Base-by-base conservation (phyloP, 768 basidiomycete genomes). In the Tylopilus balloui region DNA sequence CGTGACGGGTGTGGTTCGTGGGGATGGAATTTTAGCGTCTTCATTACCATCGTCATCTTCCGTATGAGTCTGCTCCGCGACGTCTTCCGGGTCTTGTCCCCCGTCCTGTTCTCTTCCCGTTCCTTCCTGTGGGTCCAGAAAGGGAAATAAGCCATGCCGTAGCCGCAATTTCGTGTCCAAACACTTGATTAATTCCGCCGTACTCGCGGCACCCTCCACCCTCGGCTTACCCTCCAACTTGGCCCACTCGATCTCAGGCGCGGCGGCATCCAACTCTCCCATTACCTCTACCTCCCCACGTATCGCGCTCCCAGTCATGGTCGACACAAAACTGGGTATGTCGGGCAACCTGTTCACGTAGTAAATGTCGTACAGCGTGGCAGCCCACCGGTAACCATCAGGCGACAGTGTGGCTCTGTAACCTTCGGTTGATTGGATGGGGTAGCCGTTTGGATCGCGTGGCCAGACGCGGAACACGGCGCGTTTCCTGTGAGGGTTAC, bases 331-430 rank as follows among this genome's bases (percentile, higher is more conserved):
- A 7, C 0, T 0, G 0, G 1, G 13, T 1, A 19, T 2, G 0
- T 12, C 0, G 0, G 62, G 64, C 1, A 59, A 0, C 21, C 42
- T 43, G 25, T 17, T 5, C 17, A 64, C 58, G 5, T 19, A 0
- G 29, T 36, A 68, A 29, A 68, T 44, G 29, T 69, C 67, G 28
- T 54, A 62, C 11, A 68, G 43, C 8, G 66, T 67, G 0, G 53
- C 64, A 4, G 53, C 66, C 67, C 67, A 68, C 8, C 49, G 39
- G 32, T 54, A 54, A 0, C 57, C 58, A 11, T 62, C 63, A 0
- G 55, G 58, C 2, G 59, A 57, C 5, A 50, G 6, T 32, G 44
- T 68, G 1, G 67, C 67, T 3, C 4, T 37, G 13, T 20, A 4
- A 27, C 17, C 9, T 3, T 27, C 2, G 32, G 36, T n/a, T 1